Base-by-base conservation (phyloP, 2,329 filamentous ascomycete species). In the Colletotrichum sp. region DNA sequence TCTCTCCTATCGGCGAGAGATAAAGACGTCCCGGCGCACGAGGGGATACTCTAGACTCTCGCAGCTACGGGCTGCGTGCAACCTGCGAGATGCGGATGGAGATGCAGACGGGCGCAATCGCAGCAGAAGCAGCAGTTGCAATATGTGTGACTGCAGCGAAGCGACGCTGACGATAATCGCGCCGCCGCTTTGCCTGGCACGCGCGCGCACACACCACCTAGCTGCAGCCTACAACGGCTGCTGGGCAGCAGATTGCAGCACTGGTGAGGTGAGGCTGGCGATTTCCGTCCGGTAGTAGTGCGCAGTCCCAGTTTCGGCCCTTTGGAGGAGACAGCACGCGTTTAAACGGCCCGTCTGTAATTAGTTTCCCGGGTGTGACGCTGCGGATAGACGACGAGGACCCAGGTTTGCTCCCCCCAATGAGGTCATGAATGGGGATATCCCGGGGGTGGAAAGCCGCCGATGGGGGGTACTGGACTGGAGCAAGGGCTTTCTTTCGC, bases 271-370 rank as follows among this genome's bases (percentile, higher is more conserved):
- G 39, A 43, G 39, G 39, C 39, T 43, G 36, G 55, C 30, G 66
- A 43, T 39, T 64, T 34, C 55, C 26, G 57, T 43, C 39, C 39
- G 39, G 61, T 65, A 55, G 36, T 66, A 28, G 16, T 43, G 36
- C 57, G 18, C 71, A 65, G 36, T 60, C 52, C 52, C 64, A 24
- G 55, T 68, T 68, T 75, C 73, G 73, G 73, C 73, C 73, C 73
- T 75, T 75, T 75, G 73, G 73, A 75, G 73, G 73, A 65, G 73
- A 73, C 73, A 64, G 73, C 34, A 64, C 57, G 34, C 70, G 73
- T 68, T 75, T 68, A 74, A 76, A 76, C 74, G 74, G 74, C 66
- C 71, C 74, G 74, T 75, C 71, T 76, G 74, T 75, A 71, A 75
- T 76, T 71, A 67, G 74, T 71, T 69, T 75, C 43, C 70, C 64